Percentiles rank a stretch among this genome's conserved stretches.
phyloP scores from a whole-genome alignment of 177 flowering plant genomes.

The Vitis hybrid region DNA sequence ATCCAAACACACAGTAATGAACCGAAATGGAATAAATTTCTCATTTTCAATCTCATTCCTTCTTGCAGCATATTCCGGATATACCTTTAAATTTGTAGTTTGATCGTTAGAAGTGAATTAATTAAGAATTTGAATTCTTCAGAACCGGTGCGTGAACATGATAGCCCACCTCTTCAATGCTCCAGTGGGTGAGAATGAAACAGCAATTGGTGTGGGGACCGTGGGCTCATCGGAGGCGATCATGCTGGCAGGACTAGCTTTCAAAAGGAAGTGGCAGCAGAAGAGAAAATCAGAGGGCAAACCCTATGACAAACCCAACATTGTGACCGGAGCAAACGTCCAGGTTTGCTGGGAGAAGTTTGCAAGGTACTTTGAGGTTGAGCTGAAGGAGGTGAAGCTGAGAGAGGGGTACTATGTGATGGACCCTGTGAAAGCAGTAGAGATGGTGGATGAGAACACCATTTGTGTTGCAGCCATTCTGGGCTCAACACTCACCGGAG shows the following conservation, averaged over 20 bases:
- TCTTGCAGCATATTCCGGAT: no score
- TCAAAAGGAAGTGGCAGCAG: slow-evolving; percentile 71
- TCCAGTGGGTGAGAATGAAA: slow-evolving; percentile 45
- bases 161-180: slow-evolving; percentile 66
- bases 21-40: no score
- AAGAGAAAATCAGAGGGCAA: slow-evolving; percentile 51
- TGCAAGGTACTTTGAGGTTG: slow-evolving; percentile 76
- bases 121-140: not conserved
- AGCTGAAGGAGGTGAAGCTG: slow-evolving; percentile 69
- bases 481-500: slow-evolving; percentile 71
- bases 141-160: slow-evolving; percentile 79
- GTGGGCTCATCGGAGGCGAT: slow-evolving; percentile 80
- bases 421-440: slow-evolving; percentile 66
- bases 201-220: slow-evolving; percentile 63
- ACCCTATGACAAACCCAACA: slow-evolving; percentile 66
- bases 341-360: slow-evolving; percentile 88
- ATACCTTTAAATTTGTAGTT: no score
- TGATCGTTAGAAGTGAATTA: no score
- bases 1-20: no score
- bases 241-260: slow-evolving; percentile 74
- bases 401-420: slow-evolving; percentile 63
- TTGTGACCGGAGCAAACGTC: slow-evolving; percentile 73
- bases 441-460: slow-evolving; percentile 77
- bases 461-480: slow-evolving; percentile 75
- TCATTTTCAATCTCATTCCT: no score